Evolutionary conservation across 1,284 basidiomycete genomes (phyloP).

Genomic region (Marasmius tenuissimus): DNA sequence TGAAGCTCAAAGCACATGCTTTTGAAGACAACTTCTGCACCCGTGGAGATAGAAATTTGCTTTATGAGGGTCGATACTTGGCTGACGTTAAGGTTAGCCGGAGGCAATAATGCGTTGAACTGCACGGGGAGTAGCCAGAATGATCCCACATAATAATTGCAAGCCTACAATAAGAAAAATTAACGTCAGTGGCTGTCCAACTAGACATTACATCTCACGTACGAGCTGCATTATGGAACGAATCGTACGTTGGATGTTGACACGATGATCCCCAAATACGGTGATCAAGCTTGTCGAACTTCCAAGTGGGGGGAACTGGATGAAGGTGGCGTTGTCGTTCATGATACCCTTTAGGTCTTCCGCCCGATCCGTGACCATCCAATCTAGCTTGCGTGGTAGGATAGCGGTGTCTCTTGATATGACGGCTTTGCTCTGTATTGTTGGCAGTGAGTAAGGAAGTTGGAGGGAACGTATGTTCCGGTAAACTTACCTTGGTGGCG

Average conservation of each 20-base stretch:
- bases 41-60: slow-evolving; percentile 83
- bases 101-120: slow-evolving; percentile 89
- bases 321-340: slow-evolving; percentile 96
- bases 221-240: slow-evolving; percentile 95
- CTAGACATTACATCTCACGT: slow-evolving; percentile 30
- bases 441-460: slow-evolving; percentile 6
- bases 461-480: slow-evolving; percentile 5
- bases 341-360: slow-evolving; percentile 92
- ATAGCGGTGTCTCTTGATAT: slow-evolving; percentile 94
- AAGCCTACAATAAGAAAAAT: slow-evolving; percentile 57
- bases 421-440: slow-evolving; percentile 77
- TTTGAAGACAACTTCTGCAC: slow-evolving; percentile 96
- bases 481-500: slow-evolving; percentile 71
- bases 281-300: slow-evolving; percentile 90
- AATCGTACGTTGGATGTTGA: slow-evolving; percentile 95
- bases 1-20: slow-evolving; percentile 98
- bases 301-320: slow-evolving; percentile 90
- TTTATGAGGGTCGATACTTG: slow-evolving; percentile 87
- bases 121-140: slow-evolving; percentile 95
- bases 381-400: slow-evolving; percentile 95
- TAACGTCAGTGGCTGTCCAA: slow-evolving; percentile 4
- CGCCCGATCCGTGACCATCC: slow-evolving; percentile 92
- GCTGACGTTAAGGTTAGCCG: slow-evolving; percentile 78
- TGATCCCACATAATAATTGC: slow-evolving; percentile 94
- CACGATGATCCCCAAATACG: slow-evolving; percentile 92